A percentile compares a stretch with the other conserved stretches of the same genome.
These are phyloP conservation scores for Perilla frutescens DNA, from an alignment of 257 asterid genomes.

Conservation along the genomic window DNA sequence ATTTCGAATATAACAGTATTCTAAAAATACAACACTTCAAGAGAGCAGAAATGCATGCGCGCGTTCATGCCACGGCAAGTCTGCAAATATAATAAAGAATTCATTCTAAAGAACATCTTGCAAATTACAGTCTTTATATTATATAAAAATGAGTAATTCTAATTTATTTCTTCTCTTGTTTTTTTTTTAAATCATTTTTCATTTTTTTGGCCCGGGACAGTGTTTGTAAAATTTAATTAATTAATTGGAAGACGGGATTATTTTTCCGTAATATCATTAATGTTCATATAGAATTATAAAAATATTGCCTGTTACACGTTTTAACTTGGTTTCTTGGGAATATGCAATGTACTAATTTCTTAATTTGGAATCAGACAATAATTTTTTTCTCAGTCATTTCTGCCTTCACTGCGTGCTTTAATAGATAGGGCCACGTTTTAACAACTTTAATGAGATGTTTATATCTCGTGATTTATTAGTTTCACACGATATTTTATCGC, in stretches of 20 bases:
- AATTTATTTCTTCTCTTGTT: too few relatives aligned
- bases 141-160: too few relatives aligned
- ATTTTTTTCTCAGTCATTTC: neutral
- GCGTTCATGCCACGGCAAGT: too few relatives aligned
- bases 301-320: neutral
- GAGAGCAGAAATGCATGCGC: too few relatives aligned
- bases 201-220: neutral
- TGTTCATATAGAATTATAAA: too few relatives aligned
- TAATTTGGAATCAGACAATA: neutral
- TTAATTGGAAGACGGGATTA: too few relatives aligned
- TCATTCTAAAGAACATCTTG: too few relatives aligned
- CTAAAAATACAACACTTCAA: too few relatives aligned
- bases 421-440: neutral
- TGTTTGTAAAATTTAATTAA: neutral
- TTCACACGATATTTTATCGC: neutral
- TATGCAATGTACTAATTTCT: constrained; percentile 1
- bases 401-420: constrained; percentile 27
- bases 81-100: too few relatives aligned
- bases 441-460: neutral
- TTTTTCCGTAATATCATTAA: neutral
- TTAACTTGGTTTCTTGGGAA: neutral
- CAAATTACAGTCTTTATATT: too few relatives aligned
- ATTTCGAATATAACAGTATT: too few relatives aligned
- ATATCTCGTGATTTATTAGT: neutral
- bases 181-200: too few relatives aligned